A percentile compares a stretch with the other conserved stretches of the same genome.
phyloP scores from a whole-genome alignment of 495 filamentous ascomycete genomes.

The Penicillium maclennaniae region DNA sequence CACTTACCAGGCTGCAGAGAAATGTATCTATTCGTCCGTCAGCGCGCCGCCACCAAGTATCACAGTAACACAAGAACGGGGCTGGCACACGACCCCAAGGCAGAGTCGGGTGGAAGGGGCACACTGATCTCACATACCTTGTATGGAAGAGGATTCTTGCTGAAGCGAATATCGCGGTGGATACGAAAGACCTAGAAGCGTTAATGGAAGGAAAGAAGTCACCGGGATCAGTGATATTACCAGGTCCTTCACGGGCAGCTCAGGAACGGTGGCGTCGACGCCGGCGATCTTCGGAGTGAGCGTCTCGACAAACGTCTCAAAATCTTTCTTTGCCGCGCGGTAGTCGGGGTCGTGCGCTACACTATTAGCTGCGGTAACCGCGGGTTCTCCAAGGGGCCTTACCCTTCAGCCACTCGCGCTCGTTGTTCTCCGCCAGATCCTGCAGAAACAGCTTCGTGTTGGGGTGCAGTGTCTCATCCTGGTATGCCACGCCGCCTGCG shows the following conservation, averaged over 20 bases:
- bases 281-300: slow-evolving; percentile 66
- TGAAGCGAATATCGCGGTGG: slow-evolving; percentile 77
- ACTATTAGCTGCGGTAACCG: slow-evolving; percentile 9
- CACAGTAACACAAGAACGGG: slow-evolving; percentile 15
- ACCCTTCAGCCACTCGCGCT: slow-evolving; percentile 80
- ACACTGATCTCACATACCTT: slow-evolving; percentile 52
- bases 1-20: slow-evolving; percentile 72
- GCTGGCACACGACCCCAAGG: background rate
- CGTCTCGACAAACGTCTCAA: slow-evolving; percentile 66
- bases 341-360: slow-evolving; percentile 73
- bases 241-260: slow-evolving; percentile 77
- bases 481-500: slow-evolving; percentile 61
- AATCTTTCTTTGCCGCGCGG: slow-evolving; percentile 71
- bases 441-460: slow-evolving; percentile 77
- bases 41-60: slow-evolving; percentile 22
- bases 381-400: slow-evolving; percentile 12
- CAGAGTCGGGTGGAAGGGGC: background rate
- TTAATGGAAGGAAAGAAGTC: background rate
- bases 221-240: slow-evolving; percentile 22
- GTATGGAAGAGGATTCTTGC: slow-evolving; percentile 77
- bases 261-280: slow-evolving; percentile 73
- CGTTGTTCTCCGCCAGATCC: slow-evolving; percentile 74
- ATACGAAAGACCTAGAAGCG: slow-evolving; percentile 67
- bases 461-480: slow-evolving; percentile 66
- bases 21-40: slow-evolving; percentile 57